Conservation (phyloP, 2,329 filamentous ascomycete genomes). For the Aspergillus pseudoglaucus region DNA sequence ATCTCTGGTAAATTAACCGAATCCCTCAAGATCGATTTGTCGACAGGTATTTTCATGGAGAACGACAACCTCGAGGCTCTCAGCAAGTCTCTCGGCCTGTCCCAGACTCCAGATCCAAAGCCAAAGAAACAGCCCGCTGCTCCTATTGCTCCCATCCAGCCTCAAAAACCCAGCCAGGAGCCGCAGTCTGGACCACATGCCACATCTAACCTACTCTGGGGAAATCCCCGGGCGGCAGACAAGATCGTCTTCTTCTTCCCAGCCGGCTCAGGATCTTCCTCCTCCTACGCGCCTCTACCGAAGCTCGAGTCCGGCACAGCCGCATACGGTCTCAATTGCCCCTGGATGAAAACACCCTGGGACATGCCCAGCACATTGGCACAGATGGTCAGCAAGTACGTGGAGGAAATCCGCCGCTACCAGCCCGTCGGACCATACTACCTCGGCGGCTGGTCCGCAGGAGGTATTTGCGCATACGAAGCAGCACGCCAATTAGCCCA, state of each 20-base stretch:
- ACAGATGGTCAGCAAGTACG: conserved; percentile 31
- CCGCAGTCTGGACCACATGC: conserved; percentile 21
- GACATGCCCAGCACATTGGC: conserved; percentile 30
- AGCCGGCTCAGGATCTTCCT: conserved; percentile 42
- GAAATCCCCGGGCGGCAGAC: conserved; percentile 38
- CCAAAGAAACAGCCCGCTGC: conserved; percentile 20
- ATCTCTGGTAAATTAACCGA: conserved; percentile 41
- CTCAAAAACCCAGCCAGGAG: conserved; percentile 13
- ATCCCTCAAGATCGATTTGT: conserved; percentile 35
- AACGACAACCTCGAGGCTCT: conserved; percentile 37
- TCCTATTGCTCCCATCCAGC: neutral
- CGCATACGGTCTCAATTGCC: conserved; percentile 39
- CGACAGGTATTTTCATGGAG: conserved; percentile 40
- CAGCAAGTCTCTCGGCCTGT: conserved; percentile 30
- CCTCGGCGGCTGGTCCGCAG: conserved; percentile 52
- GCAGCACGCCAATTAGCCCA: too few species aligned
- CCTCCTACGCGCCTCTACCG: conserved; percentile 41
- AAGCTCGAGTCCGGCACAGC: conserved; percentile 34
- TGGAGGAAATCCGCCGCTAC: conserved; percentile 41
- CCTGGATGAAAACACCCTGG: conserved; percentile 39
- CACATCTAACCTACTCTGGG: conserved; percentile 38
- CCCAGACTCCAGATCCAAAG: conserved; percentile 5
- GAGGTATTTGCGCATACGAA: too few species aligned
- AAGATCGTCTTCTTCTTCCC: conserved; percentile 39
- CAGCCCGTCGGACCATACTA: conserved; percentile 54